phyloP scores from a whole-genome alignment of 768 basidiomycete genomes.

The Mycena metata region DNA sequence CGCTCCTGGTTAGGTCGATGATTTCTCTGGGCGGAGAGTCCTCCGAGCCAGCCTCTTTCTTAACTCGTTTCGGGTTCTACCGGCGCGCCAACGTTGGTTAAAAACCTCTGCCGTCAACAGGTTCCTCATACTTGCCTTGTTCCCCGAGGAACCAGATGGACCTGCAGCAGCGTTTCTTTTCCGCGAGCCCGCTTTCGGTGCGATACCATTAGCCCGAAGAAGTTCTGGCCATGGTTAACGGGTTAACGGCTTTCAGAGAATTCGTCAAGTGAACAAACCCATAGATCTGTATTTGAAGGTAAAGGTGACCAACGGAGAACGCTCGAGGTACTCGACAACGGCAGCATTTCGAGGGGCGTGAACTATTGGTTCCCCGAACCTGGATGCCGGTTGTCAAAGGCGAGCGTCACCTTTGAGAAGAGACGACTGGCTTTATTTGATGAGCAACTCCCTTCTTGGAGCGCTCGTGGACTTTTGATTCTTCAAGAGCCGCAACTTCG shows the following conservation, averaged over 20 bases:
- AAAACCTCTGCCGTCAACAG: background rate
- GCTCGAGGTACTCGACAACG: constrained; percentile 30
- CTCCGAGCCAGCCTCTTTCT: constrained; percentile 19
- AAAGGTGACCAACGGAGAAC: constrained; percentile 26
- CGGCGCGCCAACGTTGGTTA: background rate
- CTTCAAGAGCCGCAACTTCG: background rate
- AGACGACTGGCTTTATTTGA: constrained; percentile 28
- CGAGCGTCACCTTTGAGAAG: background rate
- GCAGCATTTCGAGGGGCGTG: constrained; percentile 18
- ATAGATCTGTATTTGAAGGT: constrained; percentile 35
- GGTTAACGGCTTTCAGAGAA: background rate
- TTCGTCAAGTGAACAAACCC: constrained; percentile 10
- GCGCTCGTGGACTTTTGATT: constrained; percentile 35
- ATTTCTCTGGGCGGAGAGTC: constrained; percentile 19
- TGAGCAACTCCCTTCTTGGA: constrained; percentile 32
- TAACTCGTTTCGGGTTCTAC: constrained; percentile 29
- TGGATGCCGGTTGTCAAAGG: constrained; percentile 1
- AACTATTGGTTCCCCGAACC: constrained; percentile 19
- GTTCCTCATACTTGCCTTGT: constrained; percentile 24
- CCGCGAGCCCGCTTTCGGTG: background rate
- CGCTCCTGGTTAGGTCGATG: constrained; percentile 35
- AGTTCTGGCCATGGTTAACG: constrained; percentile 22
- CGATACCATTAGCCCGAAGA: constrained; percentile 30
- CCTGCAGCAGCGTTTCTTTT: constrained; percentile 10
- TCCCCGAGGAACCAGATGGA: constrained; percentile 2